Conservation (phyloP, 1,139 yeast species). For the Magnusiomyces tetraspermus region DNA sequence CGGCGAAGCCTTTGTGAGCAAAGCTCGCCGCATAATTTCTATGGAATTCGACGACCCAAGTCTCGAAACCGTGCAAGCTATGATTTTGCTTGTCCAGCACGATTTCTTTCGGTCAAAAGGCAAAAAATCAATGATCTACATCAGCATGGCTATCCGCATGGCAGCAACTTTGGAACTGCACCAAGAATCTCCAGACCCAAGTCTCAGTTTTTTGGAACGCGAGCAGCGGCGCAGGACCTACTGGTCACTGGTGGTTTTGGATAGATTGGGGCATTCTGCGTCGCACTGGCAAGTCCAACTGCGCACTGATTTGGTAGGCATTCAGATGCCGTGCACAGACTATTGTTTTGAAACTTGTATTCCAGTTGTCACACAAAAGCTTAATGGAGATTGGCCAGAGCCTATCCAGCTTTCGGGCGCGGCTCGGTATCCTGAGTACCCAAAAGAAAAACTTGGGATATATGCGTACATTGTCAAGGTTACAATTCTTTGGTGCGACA, state of each 20-base stretch:
- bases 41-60: conserved; percentile 31
- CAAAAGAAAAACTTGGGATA: conserved; percentile 15
- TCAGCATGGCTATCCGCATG: conserved; percentile 32
- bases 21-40: conserved; percentile 27
- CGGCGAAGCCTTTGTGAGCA: conserved; percentile 29
- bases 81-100: conserved; percentile 30
- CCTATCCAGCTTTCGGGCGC: conserved; percentile 9
- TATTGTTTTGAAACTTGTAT: conserved; percentile 25
- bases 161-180: conserved; percentile 31
- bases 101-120: conserved; percentile 32
- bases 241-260: conserved; percentile 33
- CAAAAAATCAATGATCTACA: conserved; percentile 31
- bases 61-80: conserved; percentile 33
- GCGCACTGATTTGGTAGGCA: conserved; percentile 22
- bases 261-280: conserved; percentile 32
- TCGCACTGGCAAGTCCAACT: conserved; percentile 28
- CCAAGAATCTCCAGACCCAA: conserved; percentile 23
- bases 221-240: conserved; percentile 32
- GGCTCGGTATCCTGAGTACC: conserved; percentile 8
- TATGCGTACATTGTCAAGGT: conserved; percentile 29
- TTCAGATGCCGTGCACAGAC: conserved; percentile 31
- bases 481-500: conserved; percentile 29
- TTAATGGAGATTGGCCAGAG: conserved; percentile 16
- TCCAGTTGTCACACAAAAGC: conserved; percentile 25
- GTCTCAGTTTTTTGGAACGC: conserved; percentile 29